Conservation (phyloP, 2,329 filamentous ascomycete species). For the Epicoccum nigrum region DNA sequence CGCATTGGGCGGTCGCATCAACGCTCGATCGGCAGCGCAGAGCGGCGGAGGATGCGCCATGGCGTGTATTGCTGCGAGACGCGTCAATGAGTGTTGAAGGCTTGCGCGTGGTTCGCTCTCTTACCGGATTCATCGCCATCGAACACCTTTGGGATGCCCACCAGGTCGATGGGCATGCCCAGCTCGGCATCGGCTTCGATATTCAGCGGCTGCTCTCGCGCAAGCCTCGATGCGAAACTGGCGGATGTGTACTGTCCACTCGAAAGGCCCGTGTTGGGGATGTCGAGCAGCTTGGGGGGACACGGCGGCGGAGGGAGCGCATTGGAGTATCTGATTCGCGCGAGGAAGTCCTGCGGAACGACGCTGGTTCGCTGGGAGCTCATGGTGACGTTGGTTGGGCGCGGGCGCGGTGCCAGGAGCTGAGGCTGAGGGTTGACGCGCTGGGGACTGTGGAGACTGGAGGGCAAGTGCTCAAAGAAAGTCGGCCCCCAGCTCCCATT, state of each 20-base stretch:
- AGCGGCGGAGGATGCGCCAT: constrained; percentile 72
- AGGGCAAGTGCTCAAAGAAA: too few species aligned
- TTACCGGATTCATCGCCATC: constrained; percentile 92
- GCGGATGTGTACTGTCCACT: constrained; percentile 89
- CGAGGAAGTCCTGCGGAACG: constrained; percentile 95
- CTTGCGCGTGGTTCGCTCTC: constrained; percentile 24
- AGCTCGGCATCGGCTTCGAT: constrained; percentile 97
- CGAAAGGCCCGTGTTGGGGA: constrained; percentile 88
- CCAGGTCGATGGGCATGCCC: constrained; percentile 94
- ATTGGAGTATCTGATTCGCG: constrained; percentile 93
- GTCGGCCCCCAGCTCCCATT: constrained; percentile 28
- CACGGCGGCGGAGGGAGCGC: constrained; percentile 91
- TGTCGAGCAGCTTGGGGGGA: constrained; percentile 94
- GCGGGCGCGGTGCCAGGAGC: constrained; percentile 3
- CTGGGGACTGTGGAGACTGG: constrained; percentile 17
- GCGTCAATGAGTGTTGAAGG: constrained; percentile 27
- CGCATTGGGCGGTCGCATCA: constrained; percentile 82
- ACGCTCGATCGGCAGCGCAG: constrained; percentile 81
- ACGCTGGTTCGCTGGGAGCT: constrained; percentile 34
- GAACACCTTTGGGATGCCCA: constrained; percentile 93
- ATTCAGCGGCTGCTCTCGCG: constrained; percentile 89
- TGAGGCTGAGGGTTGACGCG: constrained; percentile 18
- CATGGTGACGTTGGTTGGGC: constrained; percentile 25
- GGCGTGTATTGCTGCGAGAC: constrained; percentile 75
- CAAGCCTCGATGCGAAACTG: constrained; percentile 85